Percentiles rank a stretch among this genome's conserved stretches.
These are phyloP conservation scores for Curvularia sp. DNA, from an alignment of 2,329 filamentous ascomycete genomes.

Conservation along the genomic window DNA sequence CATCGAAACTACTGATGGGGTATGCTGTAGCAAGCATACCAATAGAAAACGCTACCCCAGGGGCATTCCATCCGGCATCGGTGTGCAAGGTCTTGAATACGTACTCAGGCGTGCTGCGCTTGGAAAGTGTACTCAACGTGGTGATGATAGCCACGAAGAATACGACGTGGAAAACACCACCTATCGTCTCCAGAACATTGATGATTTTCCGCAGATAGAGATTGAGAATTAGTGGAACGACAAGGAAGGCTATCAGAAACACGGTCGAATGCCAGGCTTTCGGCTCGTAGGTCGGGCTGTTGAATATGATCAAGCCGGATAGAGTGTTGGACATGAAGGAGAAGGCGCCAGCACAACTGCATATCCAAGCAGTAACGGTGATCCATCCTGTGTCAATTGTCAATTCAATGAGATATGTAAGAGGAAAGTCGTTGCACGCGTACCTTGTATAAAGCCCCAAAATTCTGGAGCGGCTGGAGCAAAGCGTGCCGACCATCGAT, in stretches of 20 bases:
- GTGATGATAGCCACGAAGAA: slow-evolving; percentile 58
- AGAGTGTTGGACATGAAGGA: slow-evolving; percentile 25
- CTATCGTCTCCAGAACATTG: slow-evolving; percentile 54
- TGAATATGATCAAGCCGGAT: slow-evolving; percentile 40
- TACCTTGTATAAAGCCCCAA: slow-evolving; percentile 31
- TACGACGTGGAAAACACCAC: slow-evolving; percentile 55
- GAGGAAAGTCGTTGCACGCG: not conserved
- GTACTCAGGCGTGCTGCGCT: slow-evolving; percentile 39
- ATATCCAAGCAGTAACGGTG: slow-evolving; percentile 47
- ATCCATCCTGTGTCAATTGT: slow-evolving; percentile 39
- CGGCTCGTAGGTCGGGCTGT: slow-evolving; percentile 43
- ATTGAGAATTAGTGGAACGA: slow-evolving; percentile 50
- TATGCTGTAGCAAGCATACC: slow-evolving; percentile 45
- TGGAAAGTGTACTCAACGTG: slow-evolving; percentile 48
- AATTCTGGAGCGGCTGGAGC: slow-evolving; percentile 25
- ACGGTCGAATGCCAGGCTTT: slow-evolving; percentile 58
- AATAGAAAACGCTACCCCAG: slow-evolving; percentile 51
- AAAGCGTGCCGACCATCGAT: slow-evolving; percentile 32
- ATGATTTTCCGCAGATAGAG: slow-evolving; percentile 52
- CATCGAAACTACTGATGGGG: slow-evolving; percentile 53
- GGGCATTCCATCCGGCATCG: slow-evolving; percentile 49
- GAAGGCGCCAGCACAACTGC: slow-evolving; percentile 28
- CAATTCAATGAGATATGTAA: not conserved
- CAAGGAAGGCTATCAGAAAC: slow-evolving; percentile 52
- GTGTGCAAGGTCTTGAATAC: slow-evolving; percentile 57